Evolutionary conservation across 2,329 filamentous ascomycete species (phyloP).

Genomic region (Teratosphaeria nubilosa): DNA sequence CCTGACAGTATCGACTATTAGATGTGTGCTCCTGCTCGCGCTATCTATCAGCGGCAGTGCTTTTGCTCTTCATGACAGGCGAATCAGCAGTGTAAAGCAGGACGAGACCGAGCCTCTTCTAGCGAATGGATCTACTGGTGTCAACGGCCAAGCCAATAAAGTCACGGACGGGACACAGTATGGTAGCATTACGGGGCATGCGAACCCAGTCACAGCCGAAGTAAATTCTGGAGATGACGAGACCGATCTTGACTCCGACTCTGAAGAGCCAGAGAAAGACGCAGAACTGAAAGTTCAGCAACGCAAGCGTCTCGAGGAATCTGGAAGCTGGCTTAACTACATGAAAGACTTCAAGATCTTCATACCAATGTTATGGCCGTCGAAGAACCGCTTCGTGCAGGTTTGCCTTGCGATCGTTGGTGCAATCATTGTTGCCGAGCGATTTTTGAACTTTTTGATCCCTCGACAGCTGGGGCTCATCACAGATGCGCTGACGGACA

Average conservation of each 20-base stretch:
- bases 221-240: slow-evolving; percentile 11
- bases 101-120: slow-evolving; percentile 19
- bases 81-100: slow-evolving; percentile 5
- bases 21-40: slow-evolving; percentile 8
- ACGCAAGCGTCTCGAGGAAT: slow-evolving; percentile 57
- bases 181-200: slow-evolving; percentile 1
- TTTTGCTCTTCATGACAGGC: slow-evolving; percentile 10
- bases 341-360: slow-evolving; percentile 64
- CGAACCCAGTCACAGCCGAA: not conserved
- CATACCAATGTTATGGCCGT: slow-evolving; percentile 70
- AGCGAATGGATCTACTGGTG: slow-evolving; percentile 1
- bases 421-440: slow-evolving; percentile 57
- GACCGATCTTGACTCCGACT: slow-evolving; percentile 29
- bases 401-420: slow-evolving; percentile 56
- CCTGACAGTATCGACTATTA: slow-evolving; percentile 8
- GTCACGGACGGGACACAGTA: not conserved
- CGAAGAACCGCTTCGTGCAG: slow-evolving; percentile 55
- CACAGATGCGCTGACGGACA: slow-evolving; percentile 54
- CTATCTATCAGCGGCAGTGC: slow-evolving; percentile 6
- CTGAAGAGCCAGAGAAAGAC: slow-evolving; percentile 46
- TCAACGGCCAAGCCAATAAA: slow-evolving; percentile 8
- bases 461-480: slow-evolving; percentile 76
- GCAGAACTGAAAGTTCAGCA: slow-evolving; percentile 44
- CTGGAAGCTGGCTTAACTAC: slow-evolving; percentile 70
- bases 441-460: slow-evolving; percentile 64